Evolutionary conservation across 805 yeast genomes (phyloP), one percentile per base, ranked within the genome.

Genomic region (Ogataea pignaliae): DNA sequence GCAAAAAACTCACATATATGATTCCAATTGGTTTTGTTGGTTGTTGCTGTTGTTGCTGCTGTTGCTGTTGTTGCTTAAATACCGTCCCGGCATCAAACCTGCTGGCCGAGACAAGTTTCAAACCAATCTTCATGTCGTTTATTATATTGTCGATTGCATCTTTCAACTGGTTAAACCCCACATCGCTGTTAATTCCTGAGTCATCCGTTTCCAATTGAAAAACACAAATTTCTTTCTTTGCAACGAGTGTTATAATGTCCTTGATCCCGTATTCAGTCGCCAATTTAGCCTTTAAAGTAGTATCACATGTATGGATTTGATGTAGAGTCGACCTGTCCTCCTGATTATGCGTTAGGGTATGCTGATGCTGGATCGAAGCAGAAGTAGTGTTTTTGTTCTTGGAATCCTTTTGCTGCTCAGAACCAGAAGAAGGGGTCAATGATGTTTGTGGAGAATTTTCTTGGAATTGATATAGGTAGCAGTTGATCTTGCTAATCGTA

Each of bases 1-100:
- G 70, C 30, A 77, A 52, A 37, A 78, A 74, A 10, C 77, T 69
- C 2, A 76, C 69, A 50, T 74, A 72, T 3, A 69, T 48, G 13
- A 62, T 57, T 36, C 60, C 59, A 10, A 56, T 53, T 6, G 68
- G 62, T 31, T 63, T 59, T n/a, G 48, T 29, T 33, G 42, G 17
- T 40, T 44, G 17, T 18, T n/a, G 43, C 28, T 37, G 45, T 16
- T 28, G 39, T 26, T 16, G 17, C 15, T 39, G 35, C 8, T 35
- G 37, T 10, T 15, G 26, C 9, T 43, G 41, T 15, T 42, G 51
- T 12, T 45, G 47, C 17, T 45, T 52, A 41, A 58, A 58, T 2
- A 64, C 51, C 9, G 57, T 45, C n/a, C 50, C 40, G 2, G 67
- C 48, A 39, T 59, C 61, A 41, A 64, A 60, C 13, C 48, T 48